Base-by-base conservation (phyloP, 169 alveolate genomes). In the Theileria equi region DNA sequence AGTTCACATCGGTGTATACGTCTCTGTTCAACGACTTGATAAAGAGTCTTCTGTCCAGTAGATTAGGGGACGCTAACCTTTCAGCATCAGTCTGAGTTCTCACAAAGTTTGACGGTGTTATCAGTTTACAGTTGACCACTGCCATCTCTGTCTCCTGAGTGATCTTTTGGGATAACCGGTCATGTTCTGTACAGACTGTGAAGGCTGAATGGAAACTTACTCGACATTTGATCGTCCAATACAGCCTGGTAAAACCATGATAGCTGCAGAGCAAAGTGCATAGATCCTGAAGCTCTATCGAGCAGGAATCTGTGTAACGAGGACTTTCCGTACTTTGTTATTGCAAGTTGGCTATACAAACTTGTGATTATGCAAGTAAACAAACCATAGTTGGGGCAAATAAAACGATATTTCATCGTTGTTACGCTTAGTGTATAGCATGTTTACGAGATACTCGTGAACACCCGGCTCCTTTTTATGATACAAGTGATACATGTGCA, bases 81-180 rank as follows among this genome's bases (percentile, higher is more conserved):
- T 77, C 84, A 38, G 49, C 36, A 3, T 65, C 77, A 13, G 49
- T 23, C 3, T n/a, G 31, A 8, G 65, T 59, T 23, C 40, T 35
- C 2, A 44, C 10, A 44, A 43, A 40, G 25, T 38, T 29, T 35
- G 17, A n/a, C 35, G 86, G 81, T 1, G 81, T 61, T n/a, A 69
- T 84, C 29, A 87, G 88, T 36, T 91, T 91, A 67, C 94, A 79
- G 80, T 92, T 92, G 23, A 92, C 96, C 16, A 92, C 93, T 28
- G 96, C 96, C 96, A 92, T 92, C 31, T 92, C 96, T 3, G 89
- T 87, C 55, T 92, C 96, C 66, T 90, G 95, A 23, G 85, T 80
- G 91, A 92, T 84, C 79, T 87, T 85, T 59, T 85, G 94, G 31
- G 96, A 90, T 41, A 86, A 64, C 19, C 84, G 89, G 23, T 84